A percentile compares a stretch with the other conserved stretches of the same genome.
Evolutionary conservation across 2,329 filamentous ascomycete genomes (phyloP).

Genomic region (Scedosporium aurantiacum): DNA sequence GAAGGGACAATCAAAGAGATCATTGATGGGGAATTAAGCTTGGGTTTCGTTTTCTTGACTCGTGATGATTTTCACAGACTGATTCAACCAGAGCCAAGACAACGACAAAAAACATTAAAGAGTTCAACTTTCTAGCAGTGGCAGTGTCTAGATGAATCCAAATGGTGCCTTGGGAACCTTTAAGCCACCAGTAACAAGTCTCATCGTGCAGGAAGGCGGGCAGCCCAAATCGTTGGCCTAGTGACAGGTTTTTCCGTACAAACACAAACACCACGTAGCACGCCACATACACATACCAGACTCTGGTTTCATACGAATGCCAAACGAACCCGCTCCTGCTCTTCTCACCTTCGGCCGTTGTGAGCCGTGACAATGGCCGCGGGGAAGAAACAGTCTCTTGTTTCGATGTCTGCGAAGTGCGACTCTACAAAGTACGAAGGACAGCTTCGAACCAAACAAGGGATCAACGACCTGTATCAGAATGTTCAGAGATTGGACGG

Average conservation of each 20-base stretch:
- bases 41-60: no score
- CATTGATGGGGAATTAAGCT: neutral
- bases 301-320: neutral
- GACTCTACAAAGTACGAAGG: neutral
- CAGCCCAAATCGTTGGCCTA: neutral
- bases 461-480: conserved; percentile 3
- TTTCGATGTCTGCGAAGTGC: neutral
- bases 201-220: neutral
- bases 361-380: neutral
- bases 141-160: neutral
- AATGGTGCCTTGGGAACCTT: neutral
- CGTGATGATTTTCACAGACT: no score
- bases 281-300: neutral
- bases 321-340: neutral
- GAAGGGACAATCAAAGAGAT: neutral
- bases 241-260: neutral
- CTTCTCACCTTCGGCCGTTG: neutral
- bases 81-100: no score
- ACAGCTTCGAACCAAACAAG: conserved; percentile 7
- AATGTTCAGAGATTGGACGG: neutral
- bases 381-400: conserved; percentile 2
- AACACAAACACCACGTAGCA: neutral
- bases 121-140: no score
- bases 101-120: no score
- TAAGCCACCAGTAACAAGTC: neutral